These are phyloP conservation scores for Boletus sp. DNA, from an alignment of 768 basidiomycete genomes.

Conservation along the genomic window DNA sequence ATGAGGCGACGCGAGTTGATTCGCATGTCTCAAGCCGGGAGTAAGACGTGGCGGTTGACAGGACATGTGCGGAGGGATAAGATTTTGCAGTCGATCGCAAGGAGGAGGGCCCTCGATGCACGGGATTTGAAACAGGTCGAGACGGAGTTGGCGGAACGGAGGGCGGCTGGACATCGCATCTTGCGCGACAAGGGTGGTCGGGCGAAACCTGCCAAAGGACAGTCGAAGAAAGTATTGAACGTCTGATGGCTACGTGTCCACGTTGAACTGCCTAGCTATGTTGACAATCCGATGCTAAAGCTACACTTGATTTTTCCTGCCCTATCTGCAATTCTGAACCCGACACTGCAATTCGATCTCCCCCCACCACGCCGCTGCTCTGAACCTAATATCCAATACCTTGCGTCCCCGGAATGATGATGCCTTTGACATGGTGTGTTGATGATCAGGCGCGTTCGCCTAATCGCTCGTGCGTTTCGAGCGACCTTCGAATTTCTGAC, in stretches of 20 bases:
- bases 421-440: neutral
- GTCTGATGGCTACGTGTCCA: neutral
- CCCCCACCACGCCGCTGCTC: too few species aligned
- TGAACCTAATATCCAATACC: neutral
- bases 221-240: slow-evolving; percentile 9
- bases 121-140: slow-evolving; percentile 38
- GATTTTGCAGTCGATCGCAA: slow-evolving; percentile 49
- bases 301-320: slow-evolving; percentile 12
- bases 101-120: slow-evolving; percentile 43
- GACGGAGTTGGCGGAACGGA: slow-evolving; percentile 25
- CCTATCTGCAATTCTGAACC: neutral
- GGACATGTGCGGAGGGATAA: slow-evolving; percentile 44
- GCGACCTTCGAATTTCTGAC: slow-evolving; percentile 32
- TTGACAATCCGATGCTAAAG: slow-evolving; percentile 17
- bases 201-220: slow-evolving; percentile 1
- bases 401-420: neutral
- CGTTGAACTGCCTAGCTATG: neutral
- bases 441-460: slow-evolving; percentile 14
- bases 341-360: neutral
- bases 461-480: slow-evolving; percentile 21
- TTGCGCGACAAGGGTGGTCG: slow-evolving; percentile 19
- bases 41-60: slow-evolving; percentile 39
- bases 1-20: slow-evolving; percentile 33
- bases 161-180: slow-evolving; percentile 23
- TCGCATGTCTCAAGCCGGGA: slow-evolving; percentile 34